phyloP scores from a whole-genome alignment of 371 early-diverging fungal genomes.

The Apophysomyces trapeziformis region DNA sequence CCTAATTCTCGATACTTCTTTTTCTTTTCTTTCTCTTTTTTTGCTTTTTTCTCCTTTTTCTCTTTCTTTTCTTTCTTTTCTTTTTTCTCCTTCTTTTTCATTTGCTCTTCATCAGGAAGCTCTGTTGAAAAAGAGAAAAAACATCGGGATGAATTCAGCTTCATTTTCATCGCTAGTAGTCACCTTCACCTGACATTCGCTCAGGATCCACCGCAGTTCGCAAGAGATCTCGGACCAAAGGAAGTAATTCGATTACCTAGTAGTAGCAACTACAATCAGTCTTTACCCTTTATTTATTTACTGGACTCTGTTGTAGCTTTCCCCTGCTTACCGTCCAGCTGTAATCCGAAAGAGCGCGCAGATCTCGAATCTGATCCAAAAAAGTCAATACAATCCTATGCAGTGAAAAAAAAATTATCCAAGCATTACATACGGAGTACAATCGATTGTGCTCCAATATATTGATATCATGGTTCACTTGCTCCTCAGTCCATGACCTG shows the following conservation, averaged over 20 bases:
- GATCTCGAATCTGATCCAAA: constrained; percentile 3
- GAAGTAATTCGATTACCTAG: constrained; percentile 33
- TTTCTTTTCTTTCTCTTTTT: constrained; percentile 14
- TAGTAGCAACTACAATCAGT: not conserved
- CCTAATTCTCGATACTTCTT: constrained; percentile 15
- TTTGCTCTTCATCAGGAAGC: constrained; percentile 13
- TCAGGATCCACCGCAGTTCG: constrained; percentile 25
- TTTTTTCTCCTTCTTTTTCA: constrained; percentile 31
- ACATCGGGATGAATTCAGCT: no score
- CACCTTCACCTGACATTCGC: constrained; percentile 5
- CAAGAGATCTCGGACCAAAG: constrained; percentile 36
- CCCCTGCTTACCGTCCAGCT: not conserved
- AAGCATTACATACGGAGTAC: not conserved
- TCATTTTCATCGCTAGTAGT: not conserved
- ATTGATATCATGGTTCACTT: constrained; percentile 8
- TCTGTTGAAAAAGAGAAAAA: not conserved
- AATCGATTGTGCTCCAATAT: constrained; percentile 1
- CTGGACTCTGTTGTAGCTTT: not conserved
- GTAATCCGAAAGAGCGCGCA: constrained; percentile 8
- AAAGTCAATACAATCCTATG: not conserved
- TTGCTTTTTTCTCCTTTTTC: constrained; percentile 25
- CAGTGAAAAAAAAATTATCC: not conserved
- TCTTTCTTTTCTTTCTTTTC: constrained; percentile 30
- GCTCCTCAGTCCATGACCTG: constrained; percentile 7
- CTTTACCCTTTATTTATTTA: not conserved